Percentiles rank a stretch among this genome's conserved stretches.
Evolutionary conservation across 2,329 filamentous ascomycete genomes (phyloP).

Genomic region (Ceratocystis alfenasii): DNA sequence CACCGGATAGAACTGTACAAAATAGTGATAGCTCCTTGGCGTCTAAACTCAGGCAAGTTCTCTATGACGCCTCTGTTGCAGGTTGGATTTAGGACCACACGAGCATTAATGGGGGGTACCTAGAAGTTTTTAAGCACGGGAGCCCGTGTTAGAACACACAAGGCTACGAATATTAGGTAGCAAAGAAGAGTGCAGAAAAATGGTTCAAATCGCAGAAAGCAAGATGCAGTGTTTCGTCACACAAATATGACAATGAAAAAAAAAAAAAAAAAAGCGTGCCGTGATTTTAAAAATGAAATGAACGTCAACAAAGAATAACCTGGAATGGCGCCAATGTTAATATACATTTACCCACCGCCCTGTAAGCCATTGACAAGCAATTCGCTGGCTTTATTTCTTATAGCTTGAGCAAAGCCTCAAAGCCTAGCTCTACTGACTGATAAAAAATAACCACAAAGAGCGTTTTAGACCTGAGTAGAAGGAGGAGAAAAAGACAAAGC

Average conservation of each 20-base stretch:
- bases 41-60: neutral
- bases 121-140: neutral
- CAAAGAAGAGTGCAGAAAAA: neutral
- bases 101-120: neutral
- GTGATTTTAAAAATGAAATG: neutral
- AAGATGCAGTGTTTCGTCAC: neutral
- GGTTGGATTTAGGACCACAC: neutral
- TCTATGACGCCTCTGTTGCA: neutral
- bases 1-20: neutral
- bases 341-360: neutral
- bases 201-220: neutral
- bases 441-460: neutral
- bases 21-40: neutral
- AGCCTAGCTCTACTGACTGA: no score
- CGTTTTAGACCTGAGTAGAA: neutral
- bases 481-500: neutral
- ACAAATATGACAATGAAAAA: neutral
- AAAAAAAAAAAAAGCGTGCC: neutral
- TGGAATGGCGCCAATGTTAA: neutral
- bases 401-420: no score
- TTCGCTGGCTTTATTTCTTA: neutral
- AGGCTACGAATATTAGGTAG: neutral
- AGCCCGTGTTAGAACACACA: neutral
- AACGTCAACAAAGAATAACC: neutral
- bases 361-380: neutral